These are phyloP conservation scores for Podospora bellae-mahoneyi DNA, from an alignment of 495 filamentous ascomycete species.

Conservation along the genomic window DNA sequence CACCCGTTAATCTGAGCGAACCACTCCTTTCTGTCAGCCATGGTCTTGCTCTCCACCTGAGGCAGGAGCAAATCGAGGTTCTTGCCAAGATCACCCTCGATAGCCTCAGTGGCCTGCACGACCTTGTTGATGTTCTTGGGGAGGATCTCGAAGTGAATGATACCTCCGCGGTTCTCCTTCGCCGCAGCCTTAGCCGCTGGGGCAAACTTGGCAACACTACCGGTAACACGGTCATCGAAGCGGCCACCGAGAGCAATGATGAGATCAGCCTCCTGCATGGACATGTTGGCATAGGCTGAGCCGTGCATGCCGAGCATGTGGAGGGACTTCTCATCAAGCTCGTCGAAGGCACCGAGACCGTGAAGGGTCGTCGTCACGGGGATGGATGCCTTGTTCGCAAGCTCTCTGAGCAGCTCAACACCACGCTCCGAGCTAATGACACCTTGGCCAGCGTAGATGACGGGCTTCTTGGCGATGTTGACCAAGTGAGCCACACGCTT, in stretches of 20 bases:
- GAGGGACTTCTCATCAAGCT: conserved; percentile 69
- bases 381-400: conserved; percentile 69
- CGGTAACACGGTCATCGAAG: conserved; percentile 76
- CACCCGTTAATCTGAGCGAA: conserved; percentile 81
- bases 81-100: conserved; percentile 67
- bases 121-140: conserved; percentile 89
- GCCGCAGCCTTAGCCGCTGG: conserved; percentile 65
- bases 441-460: conserved; percentile 74
- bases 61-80: conserved; percentile 76
- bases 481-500: conserved; percentile 62
- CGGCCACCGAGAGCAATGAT: conserved; percentile 73
- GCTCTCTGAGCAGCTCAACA: conserved; percentile 61
- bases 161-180: conserved; percentile 67
- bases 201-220: conserved; percentile 61
- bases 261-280: conserved; percentile 74
- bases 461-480: conserved; percentile 71
- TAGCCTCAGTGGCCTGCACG: conserved; percentile 74
- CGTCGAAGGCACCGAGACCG: conserved; percentile 72
- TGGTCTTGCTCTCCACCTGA: conserved; percentile 52
- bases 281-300: conserved; percentile 73
- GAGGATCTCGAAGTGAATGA: conserved; percentile 78
- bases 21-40: conserved; percentile 73
- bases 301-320: conserved; percentile 87
- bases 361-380: conserved; percentile 79
- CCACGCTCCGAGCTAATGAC: conserved; percentile 62